A percentile compares a stretch with the other conserved stretches of the same genome.
phyloP scores from a whole-genome alignment of 208 protist species.

The Leishmania braziliensis region DNA sequence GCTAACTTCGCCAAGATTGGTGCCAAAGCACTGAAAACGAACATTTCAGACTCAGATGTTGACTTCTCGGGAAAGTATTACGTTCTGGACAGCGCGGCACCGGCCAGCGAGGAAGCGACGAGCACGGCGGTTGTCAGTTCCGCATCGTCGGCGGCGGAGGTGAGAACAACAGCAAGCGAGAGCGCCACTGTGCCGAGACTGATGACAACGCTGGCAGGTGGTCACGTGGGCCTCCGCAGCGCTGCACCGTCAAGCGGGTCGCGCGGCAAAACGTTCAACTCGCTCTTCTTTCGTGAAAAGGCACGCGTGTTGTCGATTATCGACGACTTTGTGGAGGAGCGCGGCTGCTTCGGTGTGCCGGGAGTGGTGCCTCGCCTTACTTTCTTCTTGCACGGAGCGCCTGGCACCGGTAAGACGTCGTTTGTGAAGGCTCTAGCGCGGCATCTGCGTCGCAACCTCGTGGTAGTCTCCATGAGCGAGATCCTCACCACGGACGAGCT shows the following conservation, averaged over 20 bases:
- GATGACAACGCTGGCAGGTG: conserved; percentile 12
- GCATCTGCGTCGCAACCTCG: conserved; percentile 69
- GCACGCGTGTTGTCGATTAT: conserved; percentile 61
- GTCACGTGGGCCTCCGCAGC: conserved; percentile 12
- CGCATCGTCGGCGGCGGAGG: not conserved
- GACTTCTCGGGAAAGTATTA: conserved; percentile 18
- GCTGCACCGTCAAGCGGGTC: not conserved
- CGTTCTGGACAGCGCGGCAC: conserved; percentile 20
- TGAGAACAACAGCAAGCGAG: not conserved
- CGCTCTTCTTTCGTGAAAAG: conserved; percentile 88
- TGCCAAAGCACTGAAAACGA: not conserved
- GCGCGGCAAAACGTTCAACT: conserved; percentile 59
- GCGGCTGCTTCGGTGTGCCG: conserved; percentile 69
- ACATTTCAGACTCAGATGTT: not conserved
- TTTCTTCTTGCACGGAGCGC: conserved; percentile 89
- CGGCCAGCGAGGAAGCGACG: not conserved
- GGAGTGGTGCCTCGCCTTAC: conserved; percentile 71
- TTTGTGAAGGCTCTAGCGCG: conserved; percentile 86
- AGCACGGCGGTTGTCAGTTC: not conserved
- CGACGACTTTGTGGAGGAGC: conserved; percentile 62
- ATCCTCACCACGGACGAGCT: conserved; percentile 77
- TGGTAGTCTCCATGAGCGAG: conserved; percentile 66
- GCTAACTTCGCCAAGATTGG: conserved; percentile 4
- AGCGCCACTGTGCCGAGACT: not conserved
- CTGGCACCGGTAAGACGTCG: conserved; percentile 95